Evolutionary conservation across 768 basidiomycete species (phyloP), one percentile per base, ranked within the genome.

Genomic region (Lactifluus hygrophoroides): DNA sequence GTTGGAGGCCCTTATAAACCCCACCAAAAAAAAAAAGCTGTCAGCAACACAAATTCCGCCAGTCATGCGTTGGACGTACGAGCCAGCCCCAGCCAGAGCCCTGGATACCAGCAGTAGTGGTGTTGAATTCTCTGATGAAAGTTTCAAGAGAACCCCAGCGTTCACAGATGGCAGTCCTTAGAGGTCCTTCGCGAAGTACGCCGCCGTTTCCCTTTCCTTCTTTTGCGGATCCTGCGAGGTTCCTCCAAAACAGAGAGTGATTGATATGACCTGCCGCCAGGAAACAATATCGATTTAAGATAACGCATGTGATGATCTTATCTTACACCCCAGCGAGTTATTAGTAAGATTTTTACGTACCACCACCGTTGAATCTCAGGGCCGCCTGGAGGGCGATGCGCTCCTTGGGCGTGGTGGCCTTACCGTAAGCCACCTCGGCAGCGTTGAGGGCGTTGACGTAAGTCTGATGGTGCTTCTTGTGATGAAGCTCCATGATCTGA

Each of bases 1-100:
- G 77, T 75, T 90, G 88, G 56, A 80, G 73, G 4, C 91, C 94
- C 88, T 89, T 52, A 14, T 16, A 30, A 25, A 38, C 21, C 30
- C n/a, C n/a, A n/a, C n/a, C n/a, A n/a, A 32, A 23, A 48, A 66
- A 49, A 65, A 43, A 23, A 51, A 50, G 47, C 34, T 50, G 10
- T 10, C 38, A 32, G 21, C 44, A 14, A 51, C 19, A 10, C 5
- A 37, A 17, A 16, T 30, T 44, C 10, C 10, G 21, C 11, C 42
- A 6, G 8, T 23, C 2, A 7, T 9, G 14, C 21, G 17, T 37
- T 5, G 57, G 38, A 84, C 88, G 68, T 68, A 93, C 91, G 69
- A 96, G 79, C 94, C 94, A 97, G 61, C 91, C 94, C 94, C 94
- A 96, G 40, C 93, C 94, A 51, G 87, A 90, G 27, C 94, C 94